A percentile compares a stretch with the other conserved stretches of the same genome.
Evolutionary conservation across 2,329 filamentous ascomycete genomes (phyloP).

Genomic region (Rhinocladiella mackenziei): DNA sequence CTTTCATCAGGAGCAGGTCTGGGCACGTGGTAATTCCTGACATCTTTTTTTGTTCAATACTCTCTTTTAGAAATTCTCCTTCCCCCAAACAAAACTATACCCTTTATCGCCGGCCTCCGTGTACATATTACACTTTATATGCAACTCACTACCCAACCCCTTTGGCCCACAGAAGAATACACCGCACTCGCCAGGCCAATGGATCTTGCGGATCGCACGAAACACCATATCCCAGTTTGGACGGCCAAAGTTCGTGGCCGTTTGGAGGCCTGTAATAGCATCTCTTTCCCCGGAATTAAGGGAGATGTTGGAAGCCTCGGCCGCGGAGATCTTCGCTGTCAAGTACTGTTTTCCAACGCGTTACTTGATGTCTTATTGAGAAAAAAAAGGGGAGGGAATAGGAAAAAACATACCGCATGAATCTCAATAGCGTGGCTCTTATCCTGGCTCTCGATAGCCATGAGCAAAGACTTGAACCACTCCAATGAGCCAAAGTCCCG

Average conservation of each 20-base stretch:
- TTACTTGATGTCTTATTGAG: no score
- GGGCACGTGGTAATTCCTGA: no score
- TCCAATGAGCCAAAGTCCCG: constrained; percentile 83
- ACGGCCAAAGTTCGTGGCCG: constrained; percentile 78
- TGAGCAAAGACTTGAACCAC: constrained; percentile 79
- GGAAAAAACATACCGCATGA: constrained; percentile 55
- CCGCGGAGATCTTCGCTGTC: constrained; percentile 78
- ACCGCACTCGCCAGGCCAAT: constrained; percentile 66
- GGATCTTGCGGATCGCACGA: constrained; percentile 74
- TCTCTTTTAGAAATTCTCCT: constrained; percentile 53
- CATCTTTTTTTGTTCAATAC: no score
- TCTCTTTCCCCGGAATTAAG: constrained; percentile 77
- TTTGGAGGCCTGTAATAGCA: constrained; percentile 75
- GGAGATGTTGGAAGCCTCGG: constrained; percentile 88
- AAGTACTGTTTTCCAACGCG: constrained; percentile 54
- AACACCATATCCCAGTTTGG: constrained; percentile 93
- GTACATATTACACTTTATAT: constrained; percentile 85
- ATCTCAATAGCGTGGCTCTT: constrained; percentile 81
- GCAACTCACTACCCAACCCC: constrained; percentile 68
- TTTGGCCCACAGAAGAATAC: constrained; percentile 90
- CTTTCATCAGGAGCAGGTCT: no score
- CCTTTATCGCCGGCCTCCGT: constrained; percentile 58
- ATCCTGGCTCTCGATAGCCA: constrained; percentile 83
- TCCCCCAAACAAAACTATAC: constrained; percentile 55
- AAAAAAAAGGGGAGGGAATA: no score